Evolutionary conservation across 768 basidiomycete species (phyloP).

Genomic region (Pleurotus tuber-regium): DNA sequence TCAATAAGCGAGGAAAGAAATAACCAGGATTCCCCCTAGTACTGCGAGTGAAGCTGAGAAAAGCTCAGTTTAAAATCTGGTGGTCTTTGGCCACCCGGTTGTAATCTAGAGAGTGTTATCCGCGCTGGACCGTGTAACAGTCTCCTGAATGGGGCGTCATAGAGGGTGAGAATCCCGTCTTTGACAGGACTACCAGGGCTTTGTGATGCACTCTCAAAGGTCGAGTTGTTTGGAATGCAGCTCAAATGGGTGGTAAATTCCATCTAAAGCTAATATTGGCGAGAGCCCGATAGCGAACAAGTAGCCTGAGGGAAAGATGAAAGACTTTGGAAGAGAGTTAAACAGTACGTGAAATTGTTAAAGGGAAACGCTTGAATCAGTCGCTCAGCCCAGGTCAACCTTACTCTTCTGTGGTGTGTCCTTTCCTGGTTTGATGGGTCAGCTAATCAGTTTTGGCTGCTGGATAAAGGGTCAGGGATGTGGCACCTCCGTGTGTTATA

Average conservation of each 20-base stretch:
- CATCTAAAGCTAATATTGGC: conserved; percentile 83
- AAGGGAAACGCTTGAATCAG: too few relatives aligned
- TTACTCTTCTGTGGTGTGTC: conserved; percentile 49
- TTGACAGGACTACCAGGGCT: conserved; percentile 59
- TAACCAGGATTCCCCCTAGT: conserved; percentile 86
- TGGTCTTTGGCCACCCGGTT: background rate
- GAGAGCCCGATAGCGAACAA: conserved; percentile 82
- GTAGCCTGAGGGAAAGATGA: too few relatives aligned
- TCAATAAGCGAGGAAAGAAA: conserved; percentile 88
- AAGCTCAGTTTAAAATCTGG: conserved; percentile 61
- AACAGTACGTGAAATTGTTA: too few relatives aligned
- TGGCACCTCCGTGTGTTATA: conserved; percentile 68
- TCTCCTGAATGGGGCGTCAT: background rate
- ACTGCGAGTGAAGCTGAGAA: conserved; percentile 81
- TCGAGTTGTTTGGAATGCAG: too few relatives aligned
- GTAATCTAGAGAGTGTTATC: background rate
- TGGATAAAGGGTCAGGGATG: conserved; percentile 56
- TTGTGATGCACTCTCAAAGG: too few relatives aligned
- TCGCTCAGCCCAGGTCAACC: conserved; percentile 55
- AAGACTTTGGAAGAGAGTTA: too few relatives aligned
- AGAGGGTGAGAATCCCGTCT: background rate
- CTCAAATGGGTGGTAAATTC: conserved; percentile 83
- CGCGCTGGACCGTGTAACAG: background rate
- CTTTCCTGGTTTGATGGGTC: conserved; percentile 61
- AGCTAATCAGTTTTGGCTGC: conserved; percentile 64